Base-by-base conservation (phyloP, 192 early-diverging fungal genomes). In the Coemansia guatemalensis region DNA sequence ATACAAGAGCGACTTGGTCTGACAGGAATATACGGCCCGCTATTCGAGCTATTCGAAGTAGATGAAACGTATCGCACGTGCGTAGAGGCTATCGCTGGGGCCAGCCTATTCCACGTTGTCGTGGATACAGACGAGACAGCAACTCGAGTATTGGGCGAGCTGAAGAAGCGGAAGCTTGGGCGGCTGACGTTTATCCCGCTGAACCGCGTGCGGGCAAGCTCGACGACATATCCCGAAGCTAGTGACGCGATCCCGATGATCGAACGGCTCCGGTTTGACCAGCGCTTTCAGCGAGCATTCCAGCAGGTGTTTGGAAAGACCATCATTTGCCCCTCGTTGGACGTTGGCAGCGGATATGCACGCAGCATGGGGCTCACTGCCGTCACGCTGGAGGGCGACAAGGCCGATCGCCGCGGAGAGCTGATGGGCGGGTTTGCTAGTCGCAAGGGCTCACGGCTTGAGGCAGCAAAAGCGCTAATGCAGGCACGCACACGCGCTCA, bases 131-230 rank as follows among this genome's bases (percentile, higher is more conserved):
- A 99, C 60, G 83, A 84, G n/a, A 96, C 93, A 3, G 95, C 97
- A 0, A 88, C 91, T 12, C 68, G 60, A 23, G 68, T 97, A 14
- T 64, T 99, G 22, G 41, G 30, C 56, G 71, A 74, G 64, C 71
- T 83, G 33, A 67, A 65, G 35, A 57, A 52, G 27, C 81, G 88
- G 56, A 82, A 87, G 65, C 81, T 81, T 24, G 97, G 95, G 6
- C 85, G 97, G 3, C 87, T 97, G 47, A 97, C 97, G 0, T 94
- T 97, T 64, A 94, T 99, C 87, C 97, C 97, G 1, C 82, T 99
- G 51, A 97, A 95, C 66, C 87, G 94, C 1, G 73, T 99, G 56
- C 84, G 87, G 35, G 84, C 92, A 1, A 68, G 58, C 8, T 48
- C 79, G 1, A 64, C 76, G 4, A 80, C 84, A 9, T 93, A 90